Base-by-base conservation (phyloP, 2,329 filamentous ascomycete species). In the Volutella citrinella region DNA sequence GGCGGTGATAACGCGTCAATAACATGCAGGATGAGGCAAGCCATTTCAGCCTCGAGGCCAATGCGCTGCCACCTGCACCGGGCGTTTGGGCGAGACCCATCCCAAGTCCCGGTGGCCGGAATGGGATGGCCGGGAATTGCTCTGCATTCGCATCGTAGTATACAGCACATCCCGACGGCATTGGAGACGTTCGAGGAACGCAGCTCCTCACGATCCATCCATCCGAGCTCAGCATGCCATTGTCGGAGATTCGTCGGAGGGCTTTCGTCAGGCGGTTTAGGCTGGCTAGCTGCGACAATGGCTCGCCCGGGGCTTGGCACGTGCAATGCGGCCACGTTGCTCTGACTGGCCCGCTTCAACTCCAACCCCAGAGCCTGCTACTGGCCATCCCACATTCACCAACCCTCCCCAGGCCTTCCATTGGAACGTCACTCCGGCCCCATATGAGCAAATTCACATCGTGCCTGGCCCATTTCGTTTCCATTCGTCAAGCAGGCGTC, bases 21-120 rank as follows among this genome's bases (percentile, higher is more conserved):
- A 19, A 19, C 30, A 46, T 49, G 32, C 24, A 16, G 36, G 35
- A 40, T 43, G 38, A 33, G 15, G 20, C 24, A 36, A 36, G 40
- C 46, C 38, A 49, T 43, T 46, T 39, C 38, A 23, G 36, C 26
- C 27, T 28, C 29, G 34, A 34, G 42, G 42, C 45, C 49, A 48
- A 39, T 50, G 49, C 40, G 37, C 32, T 42, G 31, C 35, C 37
- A 33, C 30, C 45, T 38, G 44, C 41, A 43, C 48, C 46, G 48
- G 47, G 37, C 38, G 38, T 19, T 35, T 32, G 44, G 48, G 37
- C 36, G 27, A 36, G 32, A 31, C 35, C 40, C 33, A 37, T 32
- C 27, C 30, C 38, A 24, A 27, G 21, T 27, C 24, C 30, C 36
- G 23, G 32, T 31, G 34, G 42, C 29, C 25, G 25, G n/a, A n/a